Evolutionary conservation across 306 rosid species (phyloP).

Genomic region (Trifolium pratense): DNA sequence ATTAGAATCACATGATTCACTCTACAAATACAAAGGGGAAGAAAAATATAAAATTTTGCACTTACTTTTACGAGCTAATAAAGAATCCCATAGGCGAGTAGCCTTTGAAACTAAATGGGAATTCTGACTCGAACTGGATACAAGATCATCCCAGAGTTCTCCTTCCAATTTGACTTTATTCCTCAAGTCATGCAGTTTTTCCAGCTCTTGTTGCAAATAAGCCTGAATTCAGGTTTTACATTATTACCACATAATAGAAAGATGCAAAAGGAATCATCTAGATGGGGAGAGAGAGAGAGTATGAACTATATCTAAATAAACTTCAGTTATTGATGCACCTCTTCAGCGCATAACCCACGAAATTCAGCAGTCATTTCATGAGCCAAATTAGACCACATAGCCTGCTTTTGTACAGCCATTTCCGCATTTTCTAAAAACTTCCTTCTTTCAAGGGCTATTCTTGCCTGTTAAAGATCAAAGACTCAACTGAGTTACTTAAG

Average conservation of each 20-base stretch:
- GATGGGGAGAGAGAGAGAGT: conserved; percentile 18
- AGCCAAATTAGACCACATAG: conserved; percentile 98
- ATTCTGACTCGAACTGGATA: conserved; percentile 96
- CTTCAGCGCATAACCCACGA: conserved; percentile 99
- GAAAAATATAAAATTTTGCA: conserved; percentile 12
- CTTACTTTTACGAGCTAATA: conserved; percentile 96
- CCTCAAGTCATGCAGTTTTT: conserved; percentile 91
- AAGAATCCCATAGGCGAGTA: conserved; percentile 97
- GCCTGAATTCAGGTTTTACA: conserved; percentile 69
- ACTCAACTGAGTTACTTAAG: conserved; percentile 39
- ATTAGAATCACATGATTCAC: conserved; percentile 24
- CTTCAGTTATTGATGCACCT: conserved; percentile 58
- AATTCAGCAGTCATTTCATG: conserved; percentile 99
- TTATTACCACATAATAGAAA: conserved; percentile 26
- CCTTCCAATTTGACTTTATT: conserved; percentile 98
- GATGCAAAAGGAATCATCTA: conserved; percentile 12
- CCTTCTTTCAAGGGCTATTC: conserved; percentile 95
- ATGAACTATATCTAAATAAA: conserved; percentile 17
- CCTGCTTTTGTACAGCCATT: conserved; percentile 92
- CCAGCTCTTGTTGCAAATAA: conserved; percentile 98
- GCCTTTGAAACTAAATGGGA: conserved; percentile 97
- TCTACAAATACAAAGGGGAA: conserved; percentile 17
- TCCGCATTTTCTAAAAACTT: conserved; percentile 92
- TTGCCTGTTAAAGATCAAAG: conserved; percentile 69
- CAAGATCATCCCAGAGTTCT: conserved; percentile 98